Conservation (phyloP, 176 grass and related monocot genomes). For the Oryza australiensis region DNA sequence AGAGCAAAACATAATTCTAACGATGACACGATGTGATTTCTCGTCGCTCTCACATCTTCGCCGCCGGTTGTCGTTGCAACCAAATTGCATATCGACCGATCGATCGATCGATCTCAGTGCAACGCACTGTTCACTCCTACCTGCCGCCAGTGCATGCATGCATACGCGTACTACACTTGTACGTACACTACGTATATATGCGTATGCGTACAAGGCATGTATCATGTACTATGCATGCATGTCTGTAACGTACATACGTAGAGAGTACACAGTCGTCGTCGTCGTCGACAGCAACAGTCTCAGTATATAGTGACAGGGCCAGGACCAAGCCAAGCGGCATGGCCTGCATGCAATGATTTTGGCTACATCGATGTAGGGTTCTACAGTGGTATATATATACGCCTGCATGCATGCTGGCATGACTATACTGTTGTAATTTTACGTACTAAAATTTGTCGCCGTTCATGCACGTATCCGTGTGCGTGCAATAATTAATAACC, state of each 20-base stretch:
- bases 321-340: neutral
- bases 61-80: too few species aligned
- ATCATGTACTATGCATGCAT: neutral
- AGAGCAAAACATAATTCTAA: too few species aligned
- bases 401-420: neutral
- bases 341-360: neutral
- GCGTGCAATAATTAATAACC: neutral
- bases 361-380: neutral
- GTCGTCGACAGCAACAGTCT: neutral
- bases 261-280: neutral
- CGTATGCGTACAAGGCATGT: neutral
- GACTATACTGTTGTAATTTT: neutral
- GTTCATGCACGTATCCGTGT: neutral
- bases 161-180: too few species aligned
- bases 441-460: neutral
- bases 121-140: neutral
- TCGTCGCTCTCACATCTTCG: too few species aligned
- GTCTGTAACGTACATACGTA: neutral
- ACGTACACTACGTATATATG: neutral
- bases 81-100: too few species aligned
- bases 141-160: neutral
- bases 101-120: neutral
- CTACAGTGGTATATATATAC: neutral
- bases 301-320: neutral
- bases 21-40: too few species aligned